A percentile compares a stretch with the other conserved stretches of the same genome.
Conservation (phyloP, 78 protist species). For the Acrasis kona region DNA sequence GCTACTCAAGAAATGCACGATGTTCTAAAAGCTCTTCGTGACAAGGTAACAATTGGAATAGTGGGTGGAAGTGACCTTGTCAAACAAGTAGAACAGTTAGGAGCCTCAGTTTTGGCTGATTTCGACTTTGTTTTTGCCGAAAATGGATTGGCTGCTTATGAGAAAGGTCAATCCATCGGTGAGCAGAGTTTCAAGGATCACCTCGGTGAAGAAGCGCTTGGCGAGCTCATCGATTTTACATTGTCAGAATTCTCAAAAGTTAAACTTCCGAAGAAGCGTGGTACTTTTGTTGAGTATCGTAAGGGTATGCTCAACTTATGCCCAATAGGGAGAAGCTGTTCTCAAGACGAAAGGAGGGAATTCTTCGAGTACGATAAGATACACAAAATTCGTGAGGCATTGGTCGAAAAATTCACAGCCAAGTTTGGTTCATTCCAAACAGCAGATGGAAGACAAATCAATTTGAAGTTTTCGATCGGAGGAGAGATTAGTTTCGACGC, state of each 20-base stretch:
- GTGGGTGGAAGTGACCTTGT: slow-evolving; percentile 96
- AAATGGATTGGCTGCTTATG: slow-evolving; percentile 91
- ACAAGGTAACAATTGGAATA: slow-evolving; percentile 69
- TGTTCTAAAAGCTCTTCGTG: slow-evolving; percentile 35
- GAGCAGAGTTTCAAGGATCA: slow-evolving; percentile 9
- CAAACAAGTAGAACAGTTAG: slow-evolving; percentile 91
- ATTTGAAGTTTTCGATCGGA: slow-evolving; percentile 87
- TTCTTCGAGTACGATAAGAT: slow-evolving; percentile 76
- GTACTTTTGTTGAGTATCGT: slow-evolving; percentile 60
- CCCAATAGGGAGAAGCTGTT: slow-evolving; percentile 97
- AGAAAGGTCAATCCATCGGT: slow-evolving; percentile 62
- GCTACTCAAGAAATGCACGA: slow-evolving; percentile 51
- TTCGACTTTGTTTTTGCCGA: slow-evolving; percentile 89
- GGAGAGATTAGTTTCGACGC: slow-evolving; percentile 96
- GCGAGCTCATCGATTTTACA: slow-evolving; percentile 57
- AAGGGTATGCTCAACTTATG: slow-evolving; percentile 97
- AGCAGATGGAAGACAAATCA: no score
- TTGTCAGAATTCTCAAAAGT: slow-evolving; percentile 72
- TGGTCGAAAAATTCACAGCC: slow-evolving; percentile 57
- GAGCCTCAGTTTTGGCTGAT: slow-evolving; percentile 19
- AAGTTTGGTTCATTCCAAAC: slow-evolving; percentile 48
- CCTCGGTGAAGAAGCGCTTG: slow-evolving; percentile 74
- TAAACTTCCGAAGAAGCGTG: slow-evolving; percentile 74
- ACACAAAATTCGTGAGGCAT: slow-evolving; percentile 62
- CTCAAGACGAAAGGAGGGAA: slow-evolving; percentile 85